Conservation (phyloP, 345 rosid species). For the Syzygium oleosum region DNA sequence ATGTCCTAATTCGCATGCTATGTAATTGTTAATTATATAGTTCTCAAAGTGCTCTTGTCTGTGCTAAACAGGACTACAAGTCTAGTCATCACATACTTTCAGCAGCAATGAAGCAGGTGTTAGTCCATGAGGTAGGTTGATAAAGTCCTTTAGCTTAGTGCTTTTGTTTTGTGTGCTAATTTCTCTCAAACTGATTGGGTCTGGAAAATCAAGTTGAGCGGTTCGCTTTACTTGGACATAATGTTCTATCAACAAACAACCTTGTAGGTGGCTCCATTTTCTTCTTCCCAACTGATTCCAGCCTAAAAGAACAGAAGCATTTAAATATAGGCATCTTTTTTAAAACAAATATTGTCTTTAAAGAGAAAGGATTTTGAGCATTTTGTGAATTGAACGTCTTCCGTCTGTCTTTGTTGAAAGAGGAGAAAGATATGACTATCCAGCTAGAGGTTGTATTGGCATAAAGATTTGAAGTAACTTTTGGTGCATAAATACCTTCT, state of each 20-base stretch:
- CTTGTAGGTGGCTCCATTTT: neutral
- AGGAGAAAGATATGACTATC: neutral
- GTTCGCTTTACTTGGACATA: neutral
- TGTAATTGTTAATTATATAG: neutral
- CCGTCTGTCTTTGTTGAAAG: neutral
- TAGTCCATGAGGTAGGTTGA: constrained; percentile 73
- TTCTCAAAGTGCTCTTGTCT: constrained; percentile 6
- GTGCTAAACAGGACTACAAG: constrained; percentile 46
- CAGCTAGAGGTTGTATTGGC: neutral
- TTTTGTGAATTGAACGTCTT: neutral
- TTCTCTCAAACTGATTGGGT: neutral
- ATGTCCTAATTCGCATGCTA: neutral
- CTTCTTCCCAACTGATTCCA: neutral
- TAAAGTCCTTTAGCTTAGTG: neutral
- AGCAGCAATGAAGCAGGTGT: constrained; percentile 70
- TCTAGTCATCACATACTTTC: constrained; percentile 55
- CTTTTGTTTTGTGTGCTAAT: neutral
- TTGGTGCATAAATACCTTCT: neutral
- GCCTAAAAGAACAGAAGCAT: neutral
- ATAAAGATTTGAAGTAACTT: neutral
- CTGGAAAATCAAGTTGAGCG: neutral
- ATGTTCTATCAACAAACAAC: neutral
- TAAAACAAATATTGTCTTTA: neutral
- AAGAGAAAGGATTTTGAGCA: neutral
- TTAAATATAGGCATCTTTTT: neutral